These are phyloP conservation scores for Monosporozyma solicola DNA, from an alignment of 805 yeast genomes.

Conservation along the genomic window DNA sequence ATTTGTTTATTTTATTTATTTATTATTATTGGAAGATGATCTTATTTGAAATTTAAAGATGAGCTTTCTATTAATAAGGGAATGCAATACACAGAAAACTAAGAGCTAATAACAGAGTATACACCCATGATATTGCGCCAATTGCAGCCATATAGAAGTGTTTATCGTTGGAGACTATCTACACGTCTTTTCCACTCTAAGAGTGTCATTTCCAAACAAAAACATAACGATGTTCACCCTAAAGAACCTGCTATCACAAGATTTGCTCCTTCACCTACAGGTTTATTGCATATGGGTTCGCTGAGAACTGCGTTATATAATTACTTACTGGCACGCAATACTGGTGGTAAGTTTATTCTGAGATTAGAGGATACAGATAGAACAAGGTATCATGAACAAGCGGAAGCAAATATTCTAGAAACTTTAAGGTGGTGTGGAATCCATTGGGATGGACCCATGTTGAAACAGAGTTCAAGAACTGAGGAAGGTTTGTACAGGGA, in stretches of 20 bases:
- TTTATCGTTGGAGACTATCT: not conserved
- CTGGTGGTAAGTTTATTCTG: slow-evolving; percentile 72
- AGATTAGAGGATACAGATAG: slow-evolving; percentile 93
- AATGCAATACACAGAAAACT: not conserved
- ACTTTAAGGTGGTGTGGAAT: slow-evolving; percentile 73
- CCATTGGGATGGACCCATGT: slow-evolving; percentile 77
- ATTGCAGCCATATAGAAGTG: not conserved
- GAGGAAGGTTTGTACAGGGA: slow-evolving; percentile 44
- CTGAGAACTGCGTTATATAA: slow-evolving; percentile 89
- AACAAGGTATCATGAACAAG: slow-evolving; percentile 65
- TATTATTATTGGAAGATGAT: not conserved
- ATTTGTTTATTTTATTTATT: no score
- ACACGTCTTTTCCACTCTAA: not conserved
- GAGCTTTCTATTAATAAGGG: not conserved
- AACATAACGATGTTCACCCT: slow-evolving; percentile 32
- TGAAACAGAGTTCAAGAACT: slow-evolving; percentile 70
- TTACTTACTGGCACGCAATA: slow-evolving; percentile 66
- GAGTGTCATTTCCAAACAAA: not conserved
- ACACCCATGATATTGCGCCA: not conserved
- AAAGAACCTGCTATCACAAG: slow-evolving; percentile 65
- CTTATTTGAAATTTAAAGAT: not conserved
- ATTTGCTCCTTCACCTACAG: slow-evolving; percentile 98
- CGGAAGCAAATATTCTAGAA: slow-evolving; percentile 72
- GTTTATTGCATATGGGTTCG: slow-evolving; percentile 88
- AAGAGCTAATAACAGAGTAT: not conserved